Base-by-base conservation (phyloP, 805 yeast genomes). In the Saturnispora ahearnii region DNA sequence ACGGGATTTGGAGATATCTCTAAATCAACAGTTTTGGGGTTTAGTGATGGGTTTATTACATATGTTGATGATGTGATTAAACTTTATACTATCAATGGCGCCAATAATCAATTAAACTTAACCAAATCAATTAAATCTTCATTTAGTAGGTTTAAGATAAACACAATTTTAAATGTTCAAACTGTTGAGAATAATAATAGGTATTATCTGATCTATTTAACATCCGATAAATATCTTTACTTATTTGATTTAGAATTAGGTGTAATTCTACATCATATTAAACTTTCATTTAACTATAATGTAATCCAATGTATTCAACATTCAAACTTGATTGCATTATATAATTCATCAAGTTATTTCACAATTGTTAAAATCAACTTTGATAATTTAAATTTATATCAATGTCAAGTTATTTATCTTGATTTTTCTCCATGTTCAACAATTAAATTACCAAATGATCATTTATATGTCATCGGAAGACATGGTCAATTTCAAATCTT, bases 371-470 rank as follows among this genome's bases (percentile, higher is more conserved):
- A 48, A 21, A 31, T 48, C 18, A 38, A 48, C 26, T 21, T 30
- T 11, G 38, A 34, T 9, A 24, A 22, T 28, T 15, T 24, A 12
- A 24, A 29, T 4, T 15, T 48, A 13, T 11, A 29, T 2, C 31
- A 24, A 13, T 49, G 59, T 11, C n/a, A 48, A 9, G 41, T 54
- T 3, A 49, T 50, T 1, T 48, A 57, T 43, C 47, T 63, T 2
- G 51, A 54, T 4, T 62, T 58, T 48, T 55, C 63, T 57, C 59
- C 67, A 4, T 46, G 46, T 15, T 62, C 64, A 5, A 51, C 53
- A 10, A 49, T 61, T 32, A 40, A 45, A 13, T 34, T 61, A 18
- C 55, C 54, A 36, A 52, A 60, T 30, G 51, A 51, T 37, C 58
- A 56, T 36, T 13, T 57, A 8, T 57, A 55, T 45, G 32, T 62